These are phyloP conservation scores for Cytospora schulzeri DNA, from an alignment of 2,329 filamentous ascomycete species.

Conservation along the genomic window DNA sequence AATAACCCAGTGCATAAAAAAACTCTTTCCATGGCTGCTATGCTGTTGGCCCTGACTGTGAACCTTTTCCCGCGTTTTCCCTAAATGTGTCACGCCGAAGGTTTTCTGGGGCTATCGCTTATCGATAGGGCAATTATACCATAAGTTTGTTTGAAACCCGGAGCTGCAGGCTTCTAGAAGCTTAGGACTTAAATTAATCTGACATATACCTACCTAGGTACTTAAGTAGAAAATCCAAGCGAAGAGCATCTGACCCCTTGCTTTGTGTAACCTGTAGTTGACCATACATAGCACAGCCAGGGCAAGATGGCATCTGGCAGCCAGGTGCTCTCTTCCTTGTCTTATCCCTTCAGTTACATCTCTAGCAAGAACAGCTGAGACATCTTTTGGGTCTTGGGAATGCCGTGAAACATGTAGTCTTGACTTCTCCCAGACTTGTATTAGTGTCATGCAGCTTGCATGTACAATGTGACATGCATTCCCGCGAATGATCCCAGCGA, in stretches of 20 bases:
- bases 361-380: background rate
- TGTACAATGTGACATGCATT: background rate
- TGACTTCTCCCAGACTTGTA: background rate
- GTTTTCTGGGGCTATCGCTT: background rate
- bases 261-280: background rate
- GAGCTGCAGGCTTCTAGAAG: background rate
- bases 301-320: background rate
- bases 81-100: background rate
- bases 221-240: background rate
- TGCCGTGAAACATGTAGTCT: background rate
- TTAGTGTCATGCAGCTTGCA: background rate
- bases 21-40: slow-evolving; percentile 1
- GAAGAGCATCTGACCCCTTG: background rate
- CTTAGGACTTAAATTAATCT: background rate
- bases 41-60: background rate
- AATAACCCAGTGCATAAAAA: background rate
- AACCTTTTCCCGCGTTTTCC: background rate
- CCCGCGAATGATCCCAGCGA: background rate
- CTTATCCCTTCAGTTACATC: background rate
- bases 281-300: background rate
- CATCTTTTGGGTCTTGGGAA: background rate
- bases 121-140: background rate
- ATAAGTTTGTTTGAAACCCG: background rate
- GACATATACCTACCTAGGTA: background rate
- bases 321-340: too few species aligned